Base-by-base conservation (phyloP, 2,329 filamentous ascomycete species). In the Clarireedia hainanense region DNA sequence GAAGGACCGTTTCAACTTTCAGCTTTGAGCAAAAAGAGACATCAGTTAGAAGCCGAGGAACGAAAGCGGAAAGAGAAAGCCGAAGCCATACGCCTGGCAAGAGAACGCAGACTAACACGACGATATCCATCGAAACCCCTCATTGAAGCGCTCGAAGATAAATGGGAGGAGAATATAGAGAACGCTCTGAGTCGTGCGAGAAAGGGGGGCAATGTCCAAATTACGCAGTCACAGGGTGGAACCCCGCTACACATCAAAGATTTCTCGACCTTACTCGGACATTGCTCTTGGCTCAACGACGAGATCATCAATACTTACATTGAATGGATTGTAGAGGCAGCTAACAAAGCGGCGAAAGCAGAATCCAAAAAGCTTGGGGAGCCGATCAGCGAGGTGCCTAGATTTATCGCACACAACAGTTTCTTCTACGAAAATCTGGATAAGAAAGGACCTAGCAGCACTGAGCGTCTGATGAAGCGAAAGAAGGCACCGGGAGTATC, bases 231-330 rank as follows among this genome's bases (percentile, higher is more conserved):
- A 9, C 69, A 72, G 6, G 78, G 80, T 58, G 76, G 78, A 1
- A 73, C 73, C 2, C 73, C 78, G 12, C 70, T 88, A 15, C 73
- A 66, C 1, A 67, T 73, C 2, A 79, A 81, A 52, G 85, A 89
- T 65, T 85, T 90, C 63, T 73, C 71, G n/a, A 85, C 78, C 47
- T 71, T 91, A 6, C 74, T 85, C 15, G 73, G 74, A 17, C 68
- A 73, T 7, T 75, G 71, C 0, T 75, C 75, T 27, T 92, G 88
- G 88, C 76, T 92, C 6, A 91, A 91, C 60, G 88, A 91, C 67
- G 84, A 88, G 62, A 80, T 87, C 50, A 80, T 92, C 63, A 88
- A 89, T 63, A 80, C 80, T 14, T 80, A 81, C 48, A 75, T 90
- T 26, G 71, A 77, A 27, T 79, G 81, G 65, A 72, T 90, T 14